These are phyloP conservation scores for Coemansia sp. DNA, from an alignment of 371 early-diverging fungal species.

Conservation along the genomic window DNA sequence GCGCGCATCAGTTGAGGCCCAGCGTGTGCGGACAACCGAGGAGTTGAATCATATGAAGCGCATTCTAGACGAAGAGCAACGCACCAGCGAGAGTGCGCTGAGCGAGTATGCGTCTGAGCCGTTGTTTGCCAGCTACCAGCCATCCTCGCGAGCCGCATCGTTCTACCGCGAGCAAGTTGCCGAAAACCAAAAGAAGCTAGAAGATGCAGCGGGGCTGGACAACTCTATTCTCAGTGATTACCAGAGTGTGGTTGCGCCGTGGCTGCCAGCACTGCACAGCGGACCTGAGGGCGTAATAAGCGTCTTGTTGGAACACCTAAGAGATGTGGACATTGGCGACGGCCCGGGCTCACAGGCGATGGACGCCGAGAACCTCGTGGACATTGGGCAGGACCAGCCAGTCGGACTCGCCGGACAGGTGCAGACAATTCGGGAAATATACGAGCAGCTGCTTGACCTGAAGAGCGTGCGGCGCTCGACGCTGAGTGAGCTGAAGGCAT, in stretches of 20 bases:
- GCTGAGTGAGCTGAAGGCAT: conserved; percentile 78
- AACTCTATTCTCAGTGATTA: conserved; percentile 40
- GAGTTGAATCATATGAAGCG: conserved; percentile 63
- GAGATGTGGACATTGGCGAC: conserved; percentile 27
- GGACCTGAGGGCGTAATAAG: conserved; percentile 57
- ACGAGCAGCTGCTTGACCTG: conserved; percentile 74
- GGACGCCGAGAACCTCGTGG: conserved; percentile 58
- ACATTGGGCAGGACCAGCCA: conserved; percentile 59
- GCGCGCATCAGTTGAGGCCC: conserved; percentile 55
- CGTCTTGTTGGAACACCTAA: conserved; percentile 53
- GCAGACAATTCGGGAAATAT: conserved; percentile 63
- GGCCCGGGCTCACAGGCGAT: conserved; percentile 28
- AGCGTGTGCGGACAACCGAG: conserved; percentile 61
- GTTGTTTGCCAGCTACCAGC: conserved; percentile 83
- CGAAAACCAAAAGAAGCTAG: conserved; percentile 75
- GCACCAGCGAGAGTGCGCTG: conserved; percentile 74
- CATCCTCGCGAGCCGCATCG: conserved; percentile 66
- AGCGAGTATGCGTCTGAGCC: conserved; percentile 62
- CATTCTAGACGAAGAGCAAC: conserved; percentile 80
- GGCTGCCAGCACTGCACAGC: conserved; percentile 60
- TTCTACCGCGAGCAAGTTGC: conserved; percentile 72
- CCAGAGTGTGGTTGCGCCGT: conserved; percentile 56
- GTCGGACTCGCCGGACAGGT: conserved; percentile 55
- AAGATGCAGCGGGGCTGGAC: conserved; percentile 69
- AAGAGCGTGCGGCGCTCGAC: conserved; percentile 75